Evolutionary conservation across 2,329 filamentous ascomycete species (phyloP).

Genomic region (Phaeomoniella chlamydospora): DNA sequence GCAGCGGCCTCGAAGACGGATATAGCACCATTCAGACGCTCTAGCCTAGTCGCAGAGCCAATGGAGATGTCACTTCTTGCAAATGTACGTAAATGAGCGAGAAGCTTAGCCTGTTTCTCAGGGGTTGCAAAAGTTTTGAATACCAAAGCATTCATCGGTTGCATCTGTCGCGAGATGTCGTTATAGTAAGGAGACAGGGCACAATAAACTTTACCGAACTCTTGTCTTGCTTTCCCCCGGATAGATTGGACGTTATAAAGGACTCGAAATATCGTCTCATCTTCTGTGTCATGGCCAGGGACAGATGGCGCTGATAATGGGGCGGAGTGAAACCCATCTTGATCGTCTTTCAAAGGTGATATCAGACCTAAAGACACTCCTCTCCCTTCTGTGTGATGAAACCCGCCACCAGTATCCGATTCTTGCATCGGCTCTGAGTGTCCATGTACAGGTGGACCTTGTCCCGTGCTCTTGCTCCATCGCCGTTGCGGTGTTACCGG

Average conservation of each 20-base stretch:
- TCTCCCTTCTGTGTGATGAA: conserved; percentile 1
- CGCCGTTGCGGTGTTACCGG: conserved; percentile 14
- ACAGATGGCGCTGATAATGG: conserved; percentile 33
- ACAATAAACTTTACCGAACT: conserved; percentile 85
- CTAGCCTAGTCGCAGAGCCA: conserved; percentile 57
- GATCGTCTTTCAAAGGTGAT: conserved; percentile 19
- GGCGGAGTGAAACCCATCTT: conserved; percentile 72
- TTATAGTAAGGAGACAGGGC: conserved; percentile 78
- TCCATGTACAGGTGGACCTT: conserved; percentile 4
- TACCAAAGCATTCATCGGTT: conserved; percentile 55
- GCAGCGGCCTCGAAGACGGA: conserved; percentile 83
- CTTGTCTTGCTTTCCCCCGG: conserved; percentile 69
- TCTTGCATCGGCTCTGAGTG: not conserved
- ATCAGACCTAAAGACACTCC: not conserved
- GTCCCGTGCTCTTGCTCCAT: conserved; percentile 9
- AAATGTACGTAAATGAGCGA: conserved; percentile 68
- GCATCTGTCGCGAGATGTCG: conserved; percentile 57
- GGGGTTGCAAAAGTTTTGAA: conserved; percentile 82
- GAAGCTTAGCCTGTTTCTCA: conserved; percentile 78
- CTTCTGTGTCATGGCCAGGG: conserved; percentile 32
- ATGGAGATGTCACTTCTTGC: conserved; percentile 65
- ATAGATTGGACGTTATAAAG: conserved; percentile 62
- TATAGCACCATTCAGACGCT: conserved; percentile 60
- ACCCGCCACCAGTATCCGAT: not conserved
- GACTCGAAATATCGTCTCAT: conserved; percentile 51